phyloP scores from a whole-genome alignment of 2,329 filamentous ascomycete genomes.

The Leptosphaerulina australis region DNA sequence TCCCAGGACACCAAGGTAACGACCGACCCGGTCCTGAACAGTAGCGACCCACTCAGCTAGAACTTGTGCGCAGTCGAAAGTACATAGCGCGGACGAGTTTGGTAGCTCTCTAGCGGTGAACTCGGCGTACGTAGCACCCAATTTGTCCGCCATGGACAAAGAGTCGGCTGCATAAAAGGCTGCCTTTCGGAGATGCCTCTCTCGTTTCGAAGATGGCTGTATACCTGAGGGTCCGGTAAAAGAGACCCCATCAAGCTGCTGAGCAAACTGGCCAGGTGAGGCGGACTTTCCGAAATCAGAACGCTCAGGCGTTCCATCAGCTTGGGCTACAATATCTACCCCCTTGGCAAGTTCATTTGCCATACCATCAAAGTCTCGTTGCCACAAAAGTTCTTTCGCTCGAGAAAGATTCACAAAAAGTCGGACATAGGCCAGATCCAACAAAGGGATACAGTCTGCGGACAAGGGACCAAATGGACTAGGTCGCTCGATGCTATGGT shows the following conservation, averaged over 20 bases:
- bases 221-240: conserved; percentile 42
- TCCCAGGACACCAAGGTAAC: conserved; percentile 84
- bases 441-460: conserved; percentile 85
- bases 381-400: conserved; percentile 93
- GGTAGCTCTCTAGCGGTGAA: conserved; percentile 83
- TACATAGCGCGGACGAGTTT: conserved; percentile 87
- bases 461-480: conserved; percentile 87
- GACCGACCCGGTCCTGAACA: conserved; percentile 90
- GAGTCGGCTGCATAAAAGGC: conserved; percentile 94
- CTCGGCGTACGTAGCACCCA: conserved; percentile 84
- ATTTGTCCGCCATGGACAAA: conserved; percentile 82
- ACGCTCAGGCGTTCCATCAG: conserved; percentile 65
- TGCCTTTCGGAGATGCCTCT: conserved; percentile 89
- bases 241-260: conserved; percentile 34
- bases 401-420: conserved; percentile 92
- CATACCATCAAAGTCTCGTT: conserved; percentile 90
- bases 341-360: conserved; percentile 83
- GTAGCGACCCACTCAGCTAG: conserved; percentile 93
- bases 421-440: conserved; percentile 90
- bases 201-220: conserved; percentile 68
- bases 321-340: conserved; percentile 74
- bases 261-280: conserved; percentile 31
- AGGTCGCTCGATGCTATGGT: conserved; percentile 81
- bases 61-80: conserved; percentile 92
- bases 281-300: conserved; percentile 37